Conservation (phyloP, 164 flowering plant genomes). For the Stephania yunnanensis region DNA sequence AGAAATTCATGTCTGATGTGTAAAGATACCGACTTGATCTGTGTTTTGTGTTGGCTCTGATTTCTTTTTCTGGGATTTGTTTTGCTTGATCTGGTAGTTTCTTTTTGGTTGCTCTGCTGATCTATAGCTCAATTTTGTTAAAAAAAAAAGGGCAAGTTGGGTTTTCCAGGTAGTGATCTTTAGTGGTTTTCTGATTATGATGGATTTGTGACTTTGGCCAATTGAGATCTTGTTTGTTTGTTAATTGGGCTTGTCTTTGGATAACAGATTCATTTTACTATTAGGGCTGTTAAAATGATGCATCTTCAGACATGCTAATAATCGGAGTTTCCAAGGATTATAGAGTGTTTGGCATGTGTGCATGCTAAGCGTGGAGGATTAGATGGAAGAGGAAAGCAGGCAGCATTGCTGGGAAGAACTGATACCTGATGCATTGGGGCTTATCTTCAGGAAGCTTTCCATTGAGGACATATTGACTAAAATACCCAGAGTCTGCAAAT, state of each 20-base stretch:
- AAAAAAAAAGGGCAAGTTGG: neutral
- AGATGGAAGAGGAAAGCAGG: conserved; percentile 47
- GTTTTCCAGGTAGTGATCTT: neutral
- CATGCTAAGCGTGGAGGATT: neutral
- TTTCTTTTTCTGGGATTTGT: neutral
- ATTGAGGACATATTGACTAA: conserved; percentile 64
- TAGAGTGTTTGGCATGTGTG: neutral
- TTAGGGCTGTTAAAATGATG: neutral
- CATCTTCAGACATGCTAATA: neutral
- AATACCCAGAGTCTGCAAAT: conserved; percentile 80
- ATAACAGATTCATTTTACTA: neutral
- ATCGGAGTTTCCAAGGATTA: no score
- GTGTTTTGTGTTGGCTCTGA: neutral
- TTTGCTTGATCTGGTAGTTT: neutral
- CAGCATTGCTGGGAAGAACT: conserved; percentile 63
- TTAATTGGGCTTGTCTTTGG: neutral
- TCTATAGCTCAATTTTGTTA: neutral
- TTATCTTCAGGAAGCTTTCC: conserved; percentile 64
- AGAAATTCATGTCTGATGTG: neutral
- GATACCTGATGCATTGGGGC: conserved; percentile 16
- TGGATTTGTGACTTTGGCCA: neutral
- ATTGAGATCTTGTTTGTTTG: neutral
- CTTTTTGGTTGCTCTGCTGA: conserved; percentile 7
- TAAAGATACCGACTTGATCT: conserved; percentile 5
- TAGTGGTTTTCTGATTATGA: neutral